These are phyloP conservation scores for Zelonia costaricensis DNA, from an alignment of 208 protist species.

Conservation along the genomic window DNA sequence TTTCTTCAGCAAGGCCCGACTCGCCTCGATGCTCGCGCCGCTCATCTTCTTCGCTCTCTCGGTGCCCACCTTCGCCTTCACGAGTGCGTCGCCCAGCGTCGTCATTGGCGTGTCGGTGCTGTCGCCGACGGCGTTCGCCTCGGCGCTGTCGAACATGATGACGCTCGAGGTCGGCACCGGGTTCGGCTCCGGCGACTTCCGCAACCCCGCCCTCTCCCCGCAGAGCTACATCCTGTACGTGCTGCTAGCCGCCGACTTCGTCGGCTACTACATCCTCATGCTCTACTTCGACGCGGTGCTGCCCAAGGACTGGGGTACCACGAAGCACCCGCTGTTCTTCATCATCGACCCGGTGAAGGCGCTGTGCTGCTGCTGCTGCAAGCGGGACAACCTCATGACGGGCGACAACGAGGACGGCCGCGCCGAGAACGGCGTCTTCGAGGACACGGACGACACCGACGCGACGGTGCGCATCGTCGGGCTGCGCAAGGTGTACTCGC, in stretches of 20 bases:
- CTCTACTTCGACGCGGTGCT: constrained; percentile 77
- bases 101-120: constrained; percentile 45
- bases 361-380: constrained; percentile 22
- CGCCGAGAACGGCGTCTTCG: constrained; percentile 27
- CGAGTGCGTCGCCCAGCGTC: constrained; percentile 22
- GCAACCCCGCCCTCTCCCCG: constrained; percentile 20
- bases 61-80: constrained; percentile 67
- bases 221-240: constrained; percentile 30
- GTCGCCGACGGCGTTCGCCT: constrained; percentile 53
- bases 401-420: constrained; percentile 35
- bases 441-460: constrained; percentile 12
- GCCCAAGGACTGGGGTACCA: constrained; percentile 62
- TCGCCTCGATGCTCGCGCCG: constrained; percentile 62
- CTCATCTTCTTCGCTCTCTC: constrained; percentile 68
- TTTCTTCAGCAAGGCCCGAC: constrained; percentile 74
- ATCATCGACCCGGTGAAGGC: constrained; percentile 43
- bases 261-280: constrained; percentile 62
- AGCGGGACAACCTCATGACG: background rate
- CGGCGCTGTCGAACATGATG: constrained; percentile 37
- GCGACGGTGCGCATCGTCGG: constrained; percentile 28
- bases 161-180: constrained; percentile 33
- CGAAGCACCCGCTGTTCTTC: constrained; percentile 68
- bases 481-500: constrained; percentile 37
- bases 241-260: constrained; percentile 41
- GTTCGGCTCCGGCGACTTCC: constrained; percentile 21